These are phyloP conservation scores for Phyllosticta citrichinensis DNA, from an alignment of 2,329 filamentous ascomycete genomes.

Conservation along the genomic window DNA sequence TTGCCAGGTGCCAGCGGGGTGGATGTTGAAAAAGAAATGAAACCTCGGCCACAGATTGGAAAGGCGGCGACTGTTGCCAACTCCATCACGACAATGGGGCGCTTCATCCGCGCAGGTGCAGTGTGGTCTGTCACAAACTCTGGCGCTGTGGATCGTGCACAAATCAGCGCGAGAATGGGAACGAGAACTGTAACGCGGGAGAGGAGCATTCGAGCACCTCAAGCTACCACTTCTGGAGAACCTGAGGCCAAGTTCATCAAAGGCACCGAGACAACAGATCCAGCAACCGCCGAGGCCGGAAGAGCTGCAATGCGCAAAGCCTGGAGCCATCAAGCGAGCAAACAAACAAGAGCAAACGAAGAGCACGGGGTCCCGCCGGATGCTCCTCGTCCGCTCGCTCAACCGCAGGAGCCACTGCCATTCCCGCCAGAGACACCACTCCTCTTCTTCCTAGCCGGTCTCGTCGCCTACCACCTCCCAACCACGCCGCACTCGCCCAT, in stretches of 20 bases:
- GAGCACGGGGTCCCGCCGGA: background rate
- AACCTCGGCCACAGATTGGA: background rate
- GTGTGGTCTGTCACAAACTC: background rate
- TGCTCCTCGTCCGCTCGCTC: background rate
- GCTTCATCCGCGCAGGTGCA: background rate
- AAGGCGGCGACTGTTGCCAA: background rate
- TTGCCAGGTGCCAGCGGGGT: background rate
- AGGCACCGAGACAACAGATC: background rate
- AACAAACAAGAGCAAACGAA: background rate
- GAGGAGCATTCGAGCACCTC: background rate
- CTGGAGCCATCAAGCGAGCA: background rate
- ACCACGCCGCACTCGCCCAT: background rate
- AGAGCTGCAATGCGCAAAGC: background rate
- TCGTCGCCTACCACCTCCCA: conserved; percentile 1
- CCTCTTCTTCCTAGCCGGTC: conserved; percentile 1
- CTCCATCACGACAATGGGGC: background rate
- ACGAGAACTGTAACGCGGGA: background rate
- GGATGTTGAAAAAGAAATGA: background rate
- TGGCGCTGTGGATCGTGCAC: background rate
- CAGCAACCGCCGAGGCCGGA: background rate
- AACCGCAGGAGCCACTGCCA: background rate
- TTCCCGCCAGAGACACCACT: background rate
- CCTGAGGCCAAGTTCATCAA: background rate
- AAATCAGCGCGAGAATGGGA: background rate
- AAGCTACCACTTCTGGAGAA: background rate